A percentile compares a stretch with the other conserved stretches of the same genome.
Evolutionary conservation across 768 basidiomycete species (phyloP).

Genomic region (Lactifluus echinatus): DNA sequence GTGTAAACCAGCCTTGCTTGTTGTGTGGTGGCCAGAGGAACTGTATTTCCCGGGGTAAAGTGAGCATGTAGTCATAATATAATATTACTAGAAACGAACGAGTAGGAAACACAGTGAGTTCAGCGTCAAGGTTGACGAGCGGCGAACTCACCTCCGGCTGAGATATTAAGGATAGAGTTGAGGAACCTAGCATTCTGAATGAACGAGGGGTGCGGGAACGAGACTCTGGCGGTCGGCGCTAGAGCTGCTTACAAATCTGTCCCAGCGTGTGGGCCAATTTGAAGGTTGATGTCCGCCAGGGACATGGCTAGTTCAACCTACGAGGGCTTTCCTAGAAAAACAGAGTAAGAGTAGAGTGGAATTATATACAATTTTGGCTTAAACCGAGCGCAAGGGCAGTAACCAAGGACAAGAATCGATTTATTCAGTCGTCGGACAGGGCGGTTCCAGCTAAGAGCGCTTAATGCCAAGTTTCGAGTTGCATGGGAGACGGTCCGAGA

Average conservation of each 20-base stretch:
- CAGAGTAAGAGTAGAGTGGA: neutral
- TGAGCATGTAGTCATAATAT: conserved; percentile 27
- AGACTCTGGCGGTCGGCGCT: neutral
- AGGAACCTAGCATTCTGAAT: neutral
- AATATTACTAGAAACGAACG: conserved; percentile 21
- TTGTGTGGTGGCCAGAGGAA: conserved; percentile 35
- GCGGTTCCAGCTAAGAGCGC: too few species aligned
- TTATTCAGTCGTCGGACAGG: too few species aligned
- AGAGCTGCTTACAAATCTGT: neutral
- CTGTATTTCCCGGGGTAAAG: conserved; percentile 30
- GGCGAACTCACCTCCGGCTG: neutral
- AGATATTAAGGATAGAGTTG: neutral
- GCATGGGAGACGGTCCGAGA: too few species aligned
- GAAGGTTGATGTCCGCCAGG: neutral
- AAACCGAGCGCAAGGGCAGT: too few species aligned
- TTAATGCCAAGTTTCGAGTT: too few species aligned
- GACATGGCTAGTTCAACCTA: conserved; percentile 9
- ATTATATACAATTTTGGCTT: too few species aligned
- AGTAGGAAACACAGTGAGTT: neutral
- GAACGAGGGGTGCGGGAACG: neutral
- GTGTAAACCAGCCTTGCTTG: conserved; percentile 33
- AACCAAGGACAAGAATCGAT: too few species aligned
- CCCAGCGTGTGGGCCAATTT: neutral
- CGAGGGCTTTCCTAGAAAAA: too few species aligned
- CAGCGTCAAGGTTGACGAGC: neutral